Conservation (phyloP, 2,329 filamentous ascomycete species). For the Massarina eburnea region DNA sequence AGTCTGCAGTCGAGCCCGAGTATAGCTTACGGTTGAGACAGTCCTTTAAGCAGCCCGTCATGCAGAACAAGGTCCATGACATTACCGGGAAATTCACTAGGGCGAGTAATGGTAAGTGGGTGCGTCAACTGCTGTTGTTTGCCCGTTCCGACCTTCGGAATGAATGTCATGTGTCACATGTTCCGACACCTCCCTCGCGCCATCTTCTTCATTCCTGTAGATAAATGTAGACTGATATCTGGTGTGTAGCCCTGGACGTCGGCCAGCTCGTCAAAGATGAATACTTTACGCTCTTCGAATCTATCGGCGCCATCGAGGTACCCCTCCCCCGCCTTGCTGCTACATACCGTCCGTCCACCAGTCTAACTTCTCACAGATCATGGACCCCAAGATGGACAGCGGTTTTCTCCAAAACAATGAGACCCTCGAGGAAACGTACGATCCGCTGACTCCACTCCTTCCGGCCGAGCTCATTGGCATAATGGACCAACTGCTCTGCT, state of each 20-base stretch:
- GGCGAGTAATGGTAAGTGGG: slow-evolving; percentile 55
- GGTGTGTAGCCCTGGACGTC: slow-evolving; percentile 64
- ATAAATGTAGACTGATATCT: background rate
- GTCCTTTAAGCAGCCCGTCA: slow-evolving; percentile 21
- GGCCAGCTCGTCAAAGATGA: slow-evolving; percentile 93
- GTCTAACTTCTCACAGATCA: slow-evolving; percentile 65
- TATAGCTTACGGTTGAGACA: slow-evolving; percentile 34
- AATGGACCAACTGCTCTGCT: slow-evolving; percentile 87
- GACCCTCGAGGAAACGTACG: slow-evolving; percentile 80
- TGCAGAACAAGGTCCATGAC: slow-evolving; percentile 49
- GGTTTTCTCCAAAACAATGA: slow-evolving; percentile 78
- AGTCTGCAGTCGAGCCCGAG: slow-evolving; percentile 15
- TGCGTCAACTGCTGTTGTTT: background rate
- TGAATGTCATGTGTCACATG: background rate
- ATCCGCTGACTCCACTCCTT: slow-evolving; percentile 66
- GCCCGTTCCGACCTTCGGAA: slow-evolving; percentile 3
- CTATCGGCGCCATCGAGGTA: slow-evolving; percentile 80
- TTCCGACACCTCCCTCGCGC: background rate
- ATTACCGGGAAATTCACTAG: slow-evolving; percentile 59
- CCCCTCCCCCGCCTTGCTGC: background rate
- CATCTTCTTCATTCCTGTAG: background rate
- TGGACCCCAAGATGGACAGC: slow-evolving; percentile 99
- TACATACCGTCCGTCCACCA: too few species aligned
- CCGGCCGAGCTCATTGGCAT: slow-evolving; percentile 86
- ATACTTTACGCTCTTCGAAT: slow-evolving; percentile 89